Evolutionary conservation across 2,329 filamentous ascomycete species (phyloP), one percentile per base, ranked within the genome.

Genomic region (Aureobasidium sp.): DNA sequence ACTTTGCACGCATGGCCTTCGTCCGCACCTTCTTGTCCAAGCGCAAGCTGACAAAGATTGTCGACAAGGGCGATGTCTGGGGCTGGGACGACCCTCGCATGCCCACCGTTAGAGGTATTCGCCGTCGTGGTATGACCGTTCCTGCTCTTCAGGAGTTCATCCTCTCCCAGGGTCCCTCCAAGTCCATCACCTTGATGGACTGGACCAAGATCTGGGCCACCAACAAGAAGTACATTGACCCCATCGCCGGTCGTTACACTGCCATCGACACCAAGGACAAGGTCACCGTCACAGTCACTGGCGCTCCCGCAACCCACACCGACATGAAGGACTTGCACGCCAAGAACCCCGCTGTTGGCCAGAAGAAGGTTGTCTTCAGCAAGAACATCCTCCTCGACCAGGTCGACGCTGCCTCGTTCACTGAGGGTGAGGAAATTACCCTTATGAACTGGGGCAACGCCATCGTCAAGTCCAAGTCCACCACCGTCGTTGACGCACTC

Each of bases 401-500:
- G 76, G 88, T 82, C 49, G 93, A 97, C 70, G 90, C 88, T 65
- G 87, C 87, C 73, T 83, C 83, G 29, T 95, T 97, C 77, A 88
- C 85, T 69, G 82, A 88, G 64, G 87, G 88, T 71, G 93, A 97
- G 78, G 92, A 97, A 75, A 90, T 97, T 70, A 97, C 93, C 0
- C 82, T 97, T 45, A 97, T 97, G 93, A 89, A 89, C 74, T 97
- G 93, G 93, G 94, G 93, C 68, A 95, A 96, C 70, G 90, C 89
- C 14, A 84, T 91, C 67, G 88, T 94, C 27, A 84, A 86, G 61
- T 84, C 86, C 64, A 84, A 90, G 65, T 72, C 70, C 20, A 72
- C 84, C 78, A 75, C 80, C 66, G 69, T 78, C 70, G 41, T 61
- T 47, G 57, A 61, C 47, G 47, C 57, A 3, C 45, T 61, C 36